Evolutionary conservation across 179 eudicot genomes (phyloP).

Genomic region (Gypsophila paniculata): DNA sequence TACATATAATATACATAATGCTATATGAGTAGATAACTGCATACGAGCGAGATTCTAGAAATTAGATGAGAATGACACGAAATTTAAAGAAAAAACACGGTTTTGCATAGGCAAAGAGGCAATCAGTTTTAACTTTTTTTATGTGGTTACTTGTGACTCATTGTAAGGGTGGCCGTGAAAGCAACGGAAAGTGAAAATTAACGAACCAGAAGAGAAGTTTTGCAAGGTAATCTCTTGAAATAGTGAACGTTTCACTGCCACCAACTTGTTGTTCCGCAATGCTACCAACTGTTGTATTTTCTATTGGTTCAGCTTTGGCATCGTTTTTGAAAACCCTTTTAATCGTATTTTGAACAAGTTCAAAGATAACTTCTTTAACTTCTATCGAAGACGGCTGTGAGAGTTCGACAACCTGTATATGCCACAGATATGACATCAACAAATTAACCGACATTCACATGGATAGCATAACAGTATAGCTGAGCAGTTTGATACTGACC

Average conservation of each 20-base stretch:
- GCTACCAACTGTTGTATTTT: slow-evolving; percentile 36
- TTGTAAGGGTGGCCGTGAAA: slow-evolving; percentile 7
- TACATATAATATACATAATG: not conserved
- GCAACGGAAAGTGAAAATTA: slow-evolving; percentile 16
- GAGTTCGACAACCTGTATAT: slow-evolving; percentile 61
- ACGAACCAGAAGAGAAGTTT: slow-evolving; percentile 74
- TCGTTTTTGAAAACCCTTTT: slow-evolving; percentile 54
- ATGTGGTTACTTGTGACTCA: not conserved
- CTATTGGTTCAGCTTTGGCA: slow-evolving; percentile 27
- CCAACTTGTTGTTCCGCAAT: slow-evolving; percentile 31
- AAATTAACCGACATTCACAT: not conserved
- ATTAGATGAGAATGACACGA: not conserved
- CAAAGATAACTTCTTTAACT: slow-evolving; percentile 69
- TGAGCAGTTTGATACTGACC: slow-evolving; percentile 37
- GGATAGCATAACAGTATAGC: slow-evolving; percentile 3
- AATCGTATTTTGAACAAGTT: slow-evolving; percentile 59
- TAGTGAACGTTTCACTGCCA: slow-evolving; percentile 41
- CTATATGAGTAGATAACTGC: not conserved
- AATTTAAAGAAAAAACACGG: not conserved
- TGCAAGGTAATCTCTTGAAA: slow-evolving; percentile 86
- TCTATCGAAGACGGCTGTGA: slow-evolving; percentile 78
- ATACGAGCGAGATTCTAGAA: not conserved
- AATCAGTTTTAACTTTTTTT: slow-evolving; percentile 2
- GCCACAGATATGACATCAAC: slow-evolving; percentile 13
- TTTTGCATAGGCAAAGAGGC: slow-evolving; percentile 3